Conservation (phyloP, 805 yeast genomes). For the Candida sakaeoensis region DNA sequence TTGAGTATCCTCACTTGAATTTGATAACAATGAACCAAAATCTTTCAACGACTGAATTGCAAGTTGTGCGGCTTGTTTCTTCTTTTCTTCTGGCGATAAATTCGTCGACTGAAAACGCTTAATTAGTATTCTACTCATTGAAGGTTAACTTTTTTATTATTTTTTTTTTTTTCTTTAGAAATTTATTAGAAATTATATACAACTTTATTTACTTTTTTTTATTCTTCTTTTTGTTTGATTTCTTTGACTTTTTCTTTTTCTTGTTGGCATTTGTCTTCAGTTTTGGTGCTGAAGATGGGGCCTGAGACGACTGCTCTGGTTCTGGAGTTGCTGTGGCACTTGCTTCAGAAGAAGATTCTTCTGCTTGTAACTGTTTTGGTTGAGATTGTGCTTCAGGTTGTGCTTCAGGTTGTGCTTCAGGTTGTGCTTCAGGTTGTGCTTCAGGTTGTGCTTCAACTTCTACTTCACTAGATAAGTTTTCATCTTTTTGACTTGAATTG, state of each 20-base stretch:
- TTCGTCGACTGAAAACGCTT: conserved; percentile 6
- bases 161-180: neutral
- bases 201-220: conserved; percentile 10
- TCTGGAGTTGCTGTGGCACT: conserved; percentile 1
- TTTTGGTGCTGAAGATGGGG: neutral
- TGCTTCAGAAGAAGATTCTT: neutral
- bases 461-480: neutral
- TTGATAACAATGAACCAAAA: conserved; percentile 34
- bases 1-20: conserved; percentile 37
- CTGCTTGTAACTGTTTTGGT: neutral
- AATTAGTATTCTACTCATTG: neutral
- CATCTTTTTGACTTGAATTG: conserved; percentile 3
- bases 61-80: conserved; percentile 34
- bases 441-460: neutral
- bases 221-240: conserved; percentile 11
- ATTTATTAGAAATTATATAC: conserved; percentile 1
- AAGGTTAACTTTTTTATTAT: neutral
- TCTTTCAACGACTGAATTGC: conserved; percentile 40
- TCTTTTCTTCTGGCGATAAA: conserved; percentile 14
- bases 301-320: neutral
- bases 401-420: conserved; percentile 1
- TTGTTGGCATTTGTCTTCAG: conserved; percentile 7
- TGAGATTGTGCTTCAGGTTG: neutral
- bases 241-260: conserved; percentile 13
- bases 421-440: neutral